These are phyloP conservation scores for Hevea brasiliensis DNA, from an alignment of 345 rosid species.

Conservation along the genomic window DNA sequence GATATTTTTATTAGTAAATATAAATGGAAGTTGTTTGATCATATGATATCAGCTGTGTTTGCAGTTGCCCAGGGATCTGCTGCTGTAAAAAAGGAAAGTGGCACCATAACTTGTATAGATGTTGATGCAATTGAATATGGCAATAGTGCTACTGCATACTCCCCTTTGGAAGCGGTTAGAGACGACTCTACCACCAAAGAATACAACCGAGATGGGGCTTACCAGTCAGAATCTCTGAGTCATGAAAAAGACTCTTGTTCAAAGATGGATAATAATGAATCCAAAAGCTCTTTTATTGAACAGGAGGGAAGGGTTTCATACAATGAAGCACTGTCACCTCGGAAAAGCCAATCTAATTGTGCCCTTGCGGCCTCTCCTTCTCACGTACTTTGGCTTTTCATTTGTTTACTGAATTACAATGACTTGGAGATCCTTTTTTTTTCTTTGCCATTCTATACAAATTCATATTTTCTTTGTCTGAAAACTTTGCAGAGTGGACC, in stretches of 20 bases:
- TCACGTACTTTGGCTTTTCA: constrained; percentile 45
- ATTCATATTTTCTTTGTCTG: constrained; percentile 17
- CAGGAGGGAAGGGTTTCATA: constrained; percentile 33
- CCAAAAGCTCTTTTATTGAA: constrained; percentile 35
- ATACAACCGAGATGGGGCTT: constrained; percentile 29
- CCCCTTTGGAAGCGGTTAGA: constrained; percentile 7
- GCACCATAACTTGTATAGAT: constrained; percentile 37
- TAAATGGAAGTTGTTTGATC: background rate
- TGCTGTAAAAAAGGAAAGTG: constrained; percentile 28
- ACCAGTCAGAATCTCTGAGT: constrained; percentile 30
- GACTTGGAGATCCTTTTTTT: background rate
- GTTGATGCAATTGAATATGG: constrained; percentile 39
- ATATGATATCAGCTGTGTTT: constrained; percentile 11
- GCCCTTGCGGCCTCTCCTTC: constrained; percentile 45
- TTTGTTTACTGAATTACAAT: constrained; percentile 15
- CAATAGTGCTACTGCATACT: constrained; percentile 19
- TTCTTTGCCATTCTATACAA: background rate
- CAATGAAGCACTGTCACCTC: constrained; percentile 40
- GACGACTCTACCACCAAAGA: constrained; percentile 29
- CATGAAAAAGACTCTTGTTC: constrained; percentile 30
- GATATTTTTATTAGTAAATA: background rate
- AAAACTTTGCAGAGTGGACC: constrained; percentile 47
- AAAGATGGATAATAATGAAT: constrained; percentile 29
- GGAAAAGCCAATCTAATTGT: constrained; percentile 38
- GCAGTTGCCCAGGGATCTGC: constrained; percentile 45